Base-by-base conservation (phyloP, 1,284 basidiomycete genomes). In the Trichosporon coremiiforme region DNA sequence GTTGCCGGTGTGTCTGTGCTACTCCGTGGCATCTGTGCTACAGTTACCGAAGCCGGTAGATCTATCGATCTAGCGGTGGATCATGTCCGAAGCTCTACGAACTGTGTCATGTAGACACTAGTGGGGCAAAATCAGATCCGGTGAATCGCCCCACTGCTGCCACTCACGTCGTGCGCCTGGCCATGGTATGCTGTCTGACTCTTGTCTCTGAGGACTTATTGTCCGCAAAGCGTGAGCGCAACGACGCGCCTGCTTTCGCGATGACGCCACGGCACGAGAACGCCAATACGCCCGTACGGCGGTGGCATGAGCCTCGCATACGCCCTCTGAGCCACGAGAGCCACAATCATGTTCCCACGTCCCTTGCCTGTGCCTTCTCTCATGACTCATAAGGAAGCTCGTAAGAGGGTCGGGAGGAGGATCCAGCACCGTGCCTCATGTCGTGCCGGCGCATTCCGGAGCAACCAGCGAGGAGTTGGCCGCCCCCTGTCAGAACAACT, bases 91-190 rank as follows among this genome's bases (percentile, higher is more conserved):
- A 38, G 36, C 36, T 38, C 36, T 38, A 10, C 36, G 10, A n/a
- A n/a, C n/a, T n/a, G 36, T 38, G 36, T 38, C 36, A 12, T 12
- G 8, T 10, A 38, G 36, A 38, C 6, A 12, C 10, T 12, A 22
- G 47, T 53, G 47, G 47, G 47, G 20, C 20, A 22, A 20, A 53
- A 45, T n/a, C 41, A 45, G 41, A 45, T 45, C 20, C 47, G 47
- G 47, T 53, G 47, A 53, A 22, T 53, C 47, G 47, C 47, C 47
- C 47, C 47, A 53, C 47, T 53, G 20, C 47, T 53, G 47, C 47
- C 47, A 53, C 47, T 17, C 15, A 10, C 41, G 36, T 10, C 10
- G 36, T 38, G 36, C 41, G 41, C 41, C 41, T n/a, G 41, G 15
- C 15, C 17, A n/a, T 3, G 41, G 41, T 15, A 45, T 45, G 41